phyloP scores from a whole-genome alignment of 306 rosid genomes.

The Quercus aquifolioides region DNA sequence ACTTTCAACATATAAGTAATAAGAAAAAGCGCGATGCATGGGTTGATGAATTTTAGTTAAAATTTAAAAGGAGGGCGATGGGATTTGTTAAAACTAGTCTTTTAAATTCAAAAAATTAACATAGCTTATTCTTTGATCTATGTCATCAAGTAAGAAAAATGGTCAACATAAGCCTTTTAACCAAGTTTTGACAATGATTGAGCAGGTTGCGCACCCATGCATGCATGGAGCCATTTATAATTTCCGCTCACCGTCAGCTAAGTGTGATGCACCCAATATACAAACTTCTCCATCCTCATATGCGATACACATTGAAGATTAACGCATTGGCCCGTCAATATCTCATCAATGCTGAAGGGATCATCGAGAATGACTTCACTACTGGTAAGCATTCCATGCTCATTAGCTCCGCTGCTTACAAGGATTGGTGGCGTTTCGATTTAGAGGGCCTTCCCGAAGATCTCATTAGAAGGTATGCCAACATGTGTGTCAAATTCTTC shows the following conservation, averaged over 20 bases:
- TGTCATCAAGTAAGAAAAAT: too few relatives aligned
- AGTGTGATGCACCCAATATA: constrained; percentile 50
- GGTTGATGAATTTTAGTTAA: too few relatives aligned
- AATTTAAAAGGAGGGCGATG: too few relatives aligned
- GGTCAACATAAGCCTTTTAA: not conserved
- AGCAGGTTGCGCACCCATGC: constrained; percentile 44
- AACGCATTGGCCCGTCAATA: constrained; percentile 32
- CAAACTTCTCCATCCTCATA: constrained; percentile 42
- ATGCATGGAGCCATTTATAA: constrained; percentile 40
- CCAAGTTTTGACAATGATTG: not conserved
- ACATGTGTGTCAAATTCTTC: not conserved
- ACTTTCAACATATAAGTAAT: too few relatives aligned
- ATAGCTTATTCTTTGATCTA: too few relatives aligned
- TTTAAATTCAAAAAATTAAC: not conserved
- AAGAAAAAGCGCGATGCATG: too few relatives aligned
- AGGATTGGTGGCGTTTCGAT: constrained; percentile 42
- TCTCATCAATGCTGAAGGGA: constrained; percentile 30
- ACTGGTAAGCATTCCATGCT: constrained; percentile 41
- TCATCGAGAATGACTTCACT: constrained; percentile 26
- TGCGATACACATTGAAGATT: constrained; percentile 38
- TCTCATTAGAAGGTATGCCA: constrained; percentile 35
- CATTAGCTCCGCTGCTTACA: constrained; percentile 29
- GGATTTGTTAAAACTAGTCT: not conserved
- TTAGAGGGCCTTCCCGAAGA: constrained; percentile 38
- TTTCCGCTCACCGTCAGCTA: constrained; percentile 40